These are phyloP conservation scores for Suhomyces prunicola DNA, from an alignment of 805 yeast genomes.

Conservation along the genomic window DNA sequence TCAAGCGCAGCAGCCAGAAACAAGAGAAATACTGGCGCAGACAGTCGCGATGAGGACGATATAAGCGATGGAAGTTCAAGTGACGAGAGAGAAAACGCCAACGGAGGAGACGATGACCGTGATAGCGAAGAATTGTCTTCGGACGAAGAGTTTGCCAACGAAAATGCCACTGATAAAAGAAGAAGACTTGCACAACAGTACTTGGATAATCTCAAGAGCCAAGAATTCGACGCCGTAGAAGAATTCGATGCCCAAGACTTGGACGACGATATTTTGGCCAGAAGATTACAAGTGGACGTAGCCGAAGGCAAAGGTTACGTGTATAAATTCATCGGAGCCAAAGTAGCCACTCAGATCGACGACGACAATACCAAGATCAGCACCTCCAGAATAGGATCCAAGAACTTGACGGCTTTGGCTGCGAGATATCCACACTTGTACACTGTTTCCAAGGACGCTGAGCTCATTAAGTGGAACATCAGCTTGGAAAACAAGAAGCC, in stretches of 20 bases:
- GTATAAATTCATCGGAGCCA: conserved; percentile 62
- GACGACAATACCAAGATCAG: conserved; percentile 35
- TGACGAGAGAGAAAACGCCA: conserved; percentile 18
- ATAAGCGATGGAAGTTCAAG: conserved; percentile 24
- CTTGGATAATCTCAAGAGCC: conserved; percentile 66
- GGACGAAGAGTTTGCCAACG: conserved; percentile 71
- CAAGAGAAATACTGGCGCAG: conserved; percentile 10
- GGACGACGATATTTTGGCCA: conserved; percentile 79
- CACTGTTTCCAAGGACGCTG: conserved; percentile 79
- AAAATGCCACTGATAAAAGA: conserved; percentile 89
- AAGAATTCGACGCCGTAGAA: conserved; percentile 33
- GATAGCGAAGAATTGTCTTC: conserved; percentile 46
- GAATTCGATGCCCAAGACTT: conserved; percentile 84
- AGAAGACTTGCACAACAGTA: conserved; percentile 93
- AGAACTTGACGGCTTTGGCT: conserved; percentile 54
- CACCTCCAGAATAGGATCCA: conserved; percentile 59
- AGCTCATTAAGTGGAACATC: conserved; percentile 77
- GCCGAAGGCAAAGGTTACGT: conserved; percentile 86
- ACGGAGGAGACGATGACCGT: conserved; percentile 30
- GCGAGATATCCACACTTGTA: conserved; percentile 60
- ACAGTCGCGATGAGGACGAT: conserved; percentile 39
- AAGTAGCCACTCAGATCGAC: conserved; percentile 37
- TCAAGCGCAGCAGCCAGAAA: not conserved
- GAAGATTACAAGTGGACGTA: conserved; percentile 80
- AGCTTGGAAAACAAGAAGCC: conserved; percentile 52